Evolutionary conservation across 1,284 basidiomycete species (phyloP), one percentile per base, ranked within the genome.

Genomic region (Rhodotorula mucilaginosa): DNA sequence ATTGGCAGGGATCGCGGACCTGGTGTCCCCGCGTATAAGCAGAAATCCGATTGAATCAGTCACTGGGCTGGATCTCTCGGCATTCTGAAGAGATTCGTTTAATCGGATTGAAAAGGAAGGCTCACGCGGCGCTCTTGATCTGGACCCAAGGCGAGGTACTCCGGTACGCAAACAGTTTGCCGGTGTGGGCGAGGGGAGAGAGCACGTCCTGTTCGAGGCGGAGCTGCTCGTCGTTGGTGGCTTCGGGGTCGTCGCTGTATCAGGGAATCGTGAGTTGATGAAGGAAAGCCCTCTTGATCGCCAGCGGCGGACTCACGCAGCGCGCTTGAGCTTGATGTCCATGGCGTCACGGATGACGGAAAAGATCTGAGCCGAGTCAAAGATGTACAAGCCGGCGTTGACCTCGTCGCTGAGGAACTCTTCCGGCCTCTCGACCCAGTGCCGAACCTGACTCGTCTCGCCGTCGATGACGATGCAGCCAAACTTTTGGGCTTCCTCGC

Each of bases 121-220:
- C 81, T 74, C 73, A 83, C 80, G 83, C 84, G 58, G 84, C 84
- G 26, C 82, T 82, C 81, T 85, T 85, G 80, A 85, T 84, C 74
- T 84, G 84, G 48, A 82, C 78, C 84, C 84, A 85, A 72, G 83
- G 83, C 57, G 82, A 81, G 21, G 75, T 79, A n/a, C 82, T 82
- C 77, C 82, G 81, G 80, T 82, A 84, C 13, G 84, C 84, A 72
- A 81, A 84, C 69, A 85, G 82, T 79, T 84, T 84, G 69, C 80
- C 80, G 48, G 77, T 68, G 19, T 82, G 81, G 2, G 83, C 83
- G 8, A 85, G 79, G 18, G 84, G 83, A 12, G 82, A 82, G 59
- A 85, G 82, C 58, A 85, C 84, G 74, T 85, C 84, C 77, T 84
- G 84, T 74, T 85, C 84, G 48, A 85, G 78, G 51, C 83, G 82